A percentile compares a stretch with the other conserved stretches of the same genome.
These are phyloP conservation scores for Alternaria ventricosa DNA, from an alignment of 2,329 filamentous ascomycete genomes.

Conservation along the genomic window DNA sequence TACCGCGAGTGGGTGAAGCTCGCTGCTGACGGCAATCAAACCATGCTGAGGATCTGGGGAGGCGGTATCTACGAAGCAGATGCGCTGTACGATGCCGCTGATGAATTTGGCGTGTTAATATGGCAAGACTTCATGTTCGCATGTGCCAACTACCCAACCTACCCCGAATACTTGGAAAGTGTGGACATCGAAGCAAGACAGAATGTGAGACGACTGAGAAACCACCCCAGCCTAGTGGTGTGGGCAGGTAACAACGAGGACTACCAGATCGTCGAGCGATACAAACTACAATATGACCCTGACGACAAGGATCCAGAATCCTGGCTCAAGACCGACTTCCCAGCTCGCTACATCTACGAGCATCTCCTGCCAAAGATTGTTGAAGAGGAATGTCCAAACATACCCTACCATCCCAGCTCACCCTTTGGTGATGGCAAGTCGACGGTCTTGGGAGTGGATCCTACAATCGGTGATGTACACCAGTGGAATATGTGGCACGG, in stretches of 20 bases:
- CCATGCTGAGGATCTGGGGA: conserved; percentile 83
- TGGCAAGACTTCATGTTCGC: conserved; percentile 90
- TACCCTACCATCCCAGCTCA: conserved; percentile 78
- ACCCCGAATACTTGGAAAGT: conserved; percentile 63
- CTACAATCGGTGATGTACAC: conserved; percentile 86
- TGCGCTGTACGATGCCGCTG: conserved; percentile 75
- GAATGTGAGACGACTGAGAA: conserved; percentile 74
- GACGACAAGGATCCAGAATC: conserved; percentile 77
- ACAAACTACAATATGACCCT: conserved; percentile 75
- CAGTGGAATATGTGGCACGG: conserved; percentile 98
- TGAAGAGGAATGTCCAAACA: conserved; percentile 67
- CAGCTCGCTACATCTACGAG: conserved; percentile 92
- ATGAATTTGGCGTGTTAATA: conserved; percentile 77
- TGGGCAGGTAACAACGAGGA: conserved; percentile 96
- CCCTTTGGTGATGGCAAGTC: conserved; percentile 81
- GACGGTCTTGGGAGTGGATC: conserved; percentile 56
- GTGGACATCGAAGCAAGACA: conserved; percentile 60
- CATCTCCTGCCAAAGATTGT: conserved; percentile 74
- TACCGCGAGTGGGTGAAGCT: conserved; percentile 79
- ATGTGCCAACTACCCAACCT: conserved; percentile 66
- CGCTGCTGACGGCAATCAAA: conserved; percentile 76
- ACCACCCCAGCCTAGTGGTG: conserved; percentile 86
- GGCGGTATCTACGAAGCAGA: conserved; percentile 80
- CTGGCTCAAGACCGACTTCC: conserved; percentile 88
- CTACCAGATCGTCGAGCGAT: conserved; percentile 81